These are phyloP conservation scores for Discostella stelligeroides DNA, from an alignment of 108 stramenopile genomes.

Conservation along the genomic window DNA sequence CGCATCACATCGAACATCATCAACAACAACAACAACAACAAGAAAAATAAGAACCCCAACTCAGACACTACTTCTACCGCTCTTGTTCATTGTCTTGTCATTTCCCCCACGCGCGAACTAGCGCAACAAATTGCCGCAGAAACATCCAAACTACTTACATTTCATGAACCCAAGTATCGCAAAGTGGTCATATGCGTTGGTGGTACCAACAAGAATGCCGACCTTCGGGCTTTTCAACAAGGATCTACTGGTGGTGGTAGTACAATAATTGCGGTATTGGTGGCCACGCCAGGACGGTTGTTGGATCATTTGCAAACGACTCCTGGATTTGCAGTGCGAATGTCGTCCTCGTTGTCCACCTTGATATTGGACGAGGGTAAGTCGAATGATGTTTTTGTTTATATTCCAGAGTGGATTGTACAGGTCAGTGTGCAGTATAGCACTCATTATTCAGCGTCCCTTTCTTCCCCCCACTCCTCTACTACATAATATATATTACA, in stretches of 20 bases:
- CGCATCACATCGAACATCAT: too few species aligned
- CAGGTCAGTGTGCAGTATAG: too few species aligned
- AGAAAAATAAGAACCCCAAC: too few species aligned
- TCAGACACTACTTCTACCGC: conserved; percentile 7
- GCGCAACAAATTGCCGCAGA: conserved; percentile 86
- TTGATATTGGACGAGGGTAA: conserved; percentile 83
- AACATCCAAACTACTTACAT: conserved; percentile 52
- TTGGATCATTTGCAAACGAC: conserved; percentile 93
- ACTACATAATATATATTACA: conserved; percentile 45
- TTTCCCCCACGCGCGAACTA: conserved; percentile 92
- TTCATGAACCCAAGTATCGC: conserved; percentile 61
- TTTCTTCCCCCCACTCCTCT: too few species aligned
- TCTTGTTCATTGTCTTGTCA: conserved; percentile 79
- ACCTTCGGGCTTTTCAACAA: conserved; percentile 65
- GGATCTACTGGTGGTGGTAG: too few species aligned
- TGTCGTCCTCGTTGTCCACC: conserved; percentile 50
- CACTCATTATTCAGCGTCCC: too few species aligned
- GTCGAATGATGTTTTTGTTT: too few species aligned
- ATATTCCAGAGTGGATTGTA: too few species aligned
- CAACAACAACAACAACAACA: conserved; percentile 50
- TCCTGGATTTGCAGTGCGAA: conserved; percentile 48
- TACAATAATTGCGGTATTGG: conserved; percentile 76
- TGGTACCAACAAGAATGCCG: conserved; percentile 81
- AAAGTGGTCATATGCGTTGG: conserved; percentile 75
- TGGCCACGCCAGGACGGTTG: conserved; percentile 93